Evolutionary conservation across 2,329 filamentous ascomycete genomes (phyloP).

Genomic region (Epichloe elymi): DNA sequence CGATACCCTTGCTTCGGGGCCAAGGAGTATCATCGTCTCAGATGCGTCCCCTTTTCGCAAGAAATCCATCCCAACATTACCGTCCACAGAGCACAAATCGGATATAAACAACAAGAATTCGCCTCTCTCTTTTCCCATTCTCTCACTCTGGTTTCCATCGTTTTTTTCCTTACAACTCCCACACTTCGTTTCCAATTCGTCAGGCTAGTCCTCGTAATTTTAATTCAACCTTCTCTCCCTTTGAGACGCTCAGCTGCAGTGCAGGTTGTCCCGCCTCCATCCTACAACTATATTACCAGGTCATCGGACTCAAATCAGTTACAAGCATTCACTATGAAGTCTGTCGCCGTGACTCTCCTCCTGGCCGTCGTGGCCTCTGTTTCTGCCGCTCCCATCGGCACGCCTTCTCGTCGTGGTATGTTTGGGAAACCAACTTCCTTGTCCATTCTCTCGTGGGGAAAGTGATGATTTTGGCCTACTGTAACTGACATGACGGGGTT

Average conservation of each 20-base stretch:
- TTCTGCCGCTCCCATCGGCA: slow-evolving; percentile 1
- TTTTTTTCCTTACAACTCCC: too few relatives aligned
- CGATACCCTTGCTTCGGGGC: not conserved
- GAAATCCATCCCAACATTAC: not conserved
- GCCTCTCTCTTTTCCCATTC: too few relatives aligned
- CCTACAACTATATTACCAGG: too few relatives aligned
- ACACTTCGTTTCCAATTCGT: not conserved
- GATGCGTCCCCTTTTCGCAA: not conserved
- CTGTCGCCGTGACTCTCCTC: not conserved
- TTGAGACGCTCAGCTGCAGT: not conserved
- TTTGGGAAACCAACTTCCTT: not conserved
- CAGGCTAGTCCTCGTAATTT: not conserved
- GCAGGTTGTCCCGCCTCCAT: not conserved
- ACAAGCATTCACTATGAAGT: not conserved
- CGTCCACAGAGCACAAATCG: not conserved
- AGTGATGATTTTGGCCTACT: too few relatives aligned
- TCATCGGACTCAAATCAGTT: too few relatives aligned
- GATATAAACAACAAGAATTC: not conserved
- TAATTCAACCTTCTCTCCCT: not conserved
- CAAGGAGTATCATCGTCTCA: not conserved
- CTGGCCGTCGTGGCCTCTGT: not conserved
- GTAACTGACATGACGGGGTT: too few relatives aligned
- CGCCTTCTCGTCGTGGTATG: not conserved
- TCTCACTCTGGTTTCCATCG: not conserved
- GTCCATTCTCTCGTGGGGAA: too few relatives aligned